These are phyloP conservation scores for Astragalus membranaceus DNA, from an alignment of 306 rosid genomes.

Conservation along the genomic window DNA sequence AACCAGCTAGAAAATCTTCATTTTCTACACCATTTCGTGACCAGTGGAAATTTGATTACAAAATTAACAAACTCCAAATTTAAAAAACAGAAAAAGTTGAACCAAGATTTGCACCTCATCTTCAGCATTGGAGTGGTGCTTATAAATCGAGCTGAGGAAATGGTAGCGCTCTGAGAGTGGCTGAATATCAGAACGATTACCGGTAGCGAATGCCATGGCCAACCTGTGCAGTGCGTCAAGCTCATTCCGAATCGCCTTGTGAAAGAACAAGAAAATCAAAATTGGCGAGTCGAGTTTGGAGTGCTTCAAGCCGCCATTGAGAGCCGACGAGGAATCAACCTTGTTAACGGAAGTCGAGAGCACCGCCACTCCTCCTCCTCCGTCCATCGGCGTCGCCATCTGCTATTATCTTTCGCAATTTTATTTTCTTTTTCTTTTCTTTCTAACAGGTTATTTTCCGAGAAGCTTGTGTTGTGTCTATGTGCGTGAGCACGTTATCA, in stretches of 20 bases:
- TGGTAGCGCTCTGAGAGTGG: conserved; percentile 68
- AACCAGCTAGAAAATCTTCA: background rate
- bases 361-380: conserved; percentile 79
- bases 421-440: background rate
- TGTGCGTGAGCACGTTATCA: background rate
- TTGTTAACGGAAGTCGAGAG: conserved; percentile 56
- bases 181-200: conserved; percentile 53
- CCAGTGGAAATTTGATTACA: background rate
- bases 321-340: conserved; percentile 53
- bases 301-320: conserved; percentile 41
- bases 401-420: background rate
- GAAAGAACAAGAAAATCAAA: conserved; percentile 80
- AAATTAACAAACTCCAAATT: background rate
- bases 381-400: conserved; percentile 80
- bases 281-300: conserved; percentile 66
- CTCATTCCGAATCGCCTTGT: conserved; percentile 86
- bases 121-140: conserved; percentile 95
- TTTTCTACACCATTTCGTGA: background rate
- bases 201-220: conserved; percentile 89
- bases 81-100: background rate
- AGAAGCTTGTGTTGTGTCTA: background rate
- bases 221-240: conserved; percentile 76
- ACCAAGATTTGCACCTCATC: conserved; percentile 68
- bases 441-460: background rate
- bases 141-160: conserved; percentile 82